Evolutionary conservation across 2,329 filamentous ascomycete genomes (phyloP).

Genomic region (Pezicula carpinea): DNA sequence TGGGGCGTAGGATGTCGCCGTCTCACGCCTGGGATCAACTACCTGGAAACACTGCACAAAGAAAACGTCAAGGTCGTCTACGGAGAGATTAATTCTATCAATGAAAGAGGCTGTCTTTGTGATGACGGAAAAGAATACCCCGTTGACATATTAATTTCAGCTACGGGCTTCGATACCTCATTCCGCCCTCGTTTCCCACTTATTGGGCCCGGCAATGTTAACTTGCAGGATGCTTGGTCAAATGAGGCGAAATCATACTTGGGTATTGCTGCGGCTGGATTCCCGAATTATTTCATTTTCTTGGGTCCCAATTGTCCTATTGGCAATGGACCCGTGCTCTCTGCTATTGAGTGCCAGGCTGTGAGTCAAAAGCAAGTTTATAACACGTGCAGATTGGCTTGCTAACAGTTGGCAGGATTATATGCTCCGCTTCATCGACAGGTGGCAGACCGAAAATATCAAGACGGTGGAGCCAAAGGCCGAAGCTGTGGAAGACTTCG

Average conservation of each 20-base stretch:
- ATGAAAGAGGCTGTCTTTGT: conserved; percentile 27
- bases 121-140: conserved; percentile 15
- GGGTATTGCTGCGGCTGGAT: conserved; percentile 9
- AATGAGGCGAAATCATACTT: conserved; percentile 16
- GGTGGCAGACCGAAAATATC: conserved; percentile 44
- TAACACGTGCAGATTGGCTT: too few species aligned
- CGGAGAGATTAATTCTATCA: conserved; percentile 15
- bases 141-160: conserved; percentile 29
- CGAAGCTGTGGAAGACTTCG: conserved; percentile 45
- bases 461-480: conserved; percentile 38
- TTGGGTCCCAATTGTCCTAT: conserved; percentile 37
- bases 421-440: conserved; percentile 44
- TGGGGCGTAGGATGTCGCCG: conserved; percentile 33
- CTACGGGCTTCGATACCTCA: conserved; percentile 25
- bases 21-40: conserved; percentile 3
- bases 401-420: too few species aligned
- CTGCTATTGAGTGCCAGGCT: conserved; percentile 38
- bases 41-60: conserved; percentile 27
- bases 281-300: conserved; percentile 24
- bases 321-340: conserved; percentile 36
- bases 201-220: conserved; percentile 10
- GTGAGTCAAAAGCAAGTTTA: too few species aligned
- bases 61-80: conserved; percentile 27
- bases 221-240: conserved; percentile 16
- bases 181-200: conserved; percentile 20